Evolutionary conservation across 148 eudicot species (phyloP).

Genomic region (Nepenthes gracilis): DNA sequence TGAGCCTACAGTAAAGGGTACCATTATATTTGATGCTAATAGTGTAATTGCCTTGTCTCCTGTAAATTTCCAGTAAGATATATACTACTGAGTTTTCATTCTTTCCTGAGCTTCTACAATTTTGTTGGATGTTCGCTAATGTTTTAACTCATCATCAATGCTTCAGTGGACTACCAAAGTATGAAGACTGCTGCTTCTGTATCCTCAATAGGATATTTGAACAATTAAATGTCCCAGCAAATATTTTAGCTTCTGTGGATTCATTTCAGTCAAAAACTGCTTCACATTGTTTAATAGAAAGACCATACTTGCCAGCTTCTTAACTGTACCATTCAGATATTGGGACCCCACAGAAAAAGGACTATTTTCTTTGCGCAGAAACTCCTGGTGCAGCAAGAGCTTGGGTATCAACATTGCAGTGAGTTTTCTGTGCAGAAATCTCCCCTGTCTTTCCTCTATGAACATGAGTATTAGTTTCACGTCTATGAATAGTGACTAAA

Average conservation of each 20-base stretch:
- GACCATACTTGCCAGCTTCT: slow-evolving; percentile 11
- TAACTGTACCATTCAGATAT: slow-evolving; percentile 58
- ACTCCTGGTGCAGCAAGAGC: slow-evolving; percentile 97
- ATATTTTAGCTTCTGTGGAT: background rate
- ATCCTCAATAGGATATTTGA: slow-evolving; percentile 31
- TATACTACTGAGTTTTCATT: background rate
- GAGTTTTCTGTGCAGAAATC: slow-evolving; percentile 21
- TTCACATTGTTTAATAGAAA: background rate
- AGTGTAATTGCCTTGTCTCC: slow-evolving; percentile 91
- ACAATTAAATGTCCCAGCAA: background rate
- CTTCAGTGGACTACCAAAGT: slow-evolving; percentile 87
- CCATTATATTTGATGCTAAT: slow-evolving; percentile 69
- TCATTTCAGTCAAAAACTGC: background rate
- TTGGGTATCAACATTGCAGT: slow-evolving; percentile 95
- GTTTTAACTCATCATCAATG: slow-evolving; percentile 13
- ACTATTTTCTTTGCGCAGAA: slow-evolving; percentile 96
- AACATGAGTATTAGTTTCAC: too few relatives aligned
- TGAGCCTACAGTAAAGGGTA: slow-evolving; percentile 84
- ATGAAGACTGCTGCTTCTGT: slow-evolving; percentile 97
- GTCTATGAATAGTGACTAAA: too few relatives aligned
- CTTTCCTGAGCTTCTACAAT: background rate
- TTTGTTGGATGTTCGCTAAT: slow-evolving; percentile 15
- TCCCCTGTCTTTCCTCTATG: too few relatives aligned
- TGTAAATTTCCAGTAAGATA: slow-evolving; percentile 91
- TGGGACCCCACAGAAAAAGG: slow-evolving; percentile 95